Base-by-base conservation (phyloP, 305 asterid genomes). In the Lippia alba region DNA sequence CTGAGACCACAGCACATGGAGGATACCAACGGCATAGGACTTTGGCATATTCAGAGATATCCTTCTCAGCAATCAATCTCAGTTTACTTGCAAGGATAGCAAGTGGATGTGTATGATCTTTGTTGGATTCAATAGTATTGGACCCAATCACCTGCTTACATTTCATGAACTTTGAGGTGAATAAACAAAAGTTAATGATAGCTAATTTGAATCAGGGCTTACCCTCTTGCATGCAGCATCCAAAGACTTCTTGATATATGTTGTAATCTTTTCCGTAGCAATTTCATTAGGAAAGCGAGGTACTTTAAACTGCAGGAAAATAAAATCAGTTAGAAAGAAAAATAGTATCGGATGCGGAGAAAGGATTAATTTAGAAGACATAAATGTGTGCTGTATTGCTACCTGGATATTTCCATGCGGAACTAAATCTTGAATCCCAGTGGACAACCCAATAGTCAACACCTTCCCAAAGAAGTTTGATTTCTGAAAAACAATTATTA, bases 211-310 rank as follows among this genome's bases (percentile, higher is more conserved):
- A 60, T 73, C 65, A 71, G 41, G 68, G 72, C 82, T 78, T 84
- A 94, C 99, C 92, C 93, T 86, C 78, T 77, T 73, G 87, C 88
- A 90, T 55, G 88, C 92, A 77, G 99, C 95, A 77, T 77, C 82
- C 62, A 85, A 61, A 55, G 96, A 89, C 74, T 76, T 91, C 82
- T 88, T 85, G 61, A 83, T 88, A 83, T 84, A 87, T 65, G 32
- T 57, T 79, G 78, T 84, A 71, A 91, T 82, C 89, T 88, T 91
- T 72, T 76, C 74, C 36, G 84, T 58, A 64, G 82, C 80, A 65
- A 71, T 66, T 79, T 82, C 89, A 80, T 74, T 77, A 58, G 82
- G 86, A 80, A 74, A 81, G 77, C 60, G 81, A 75, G 75, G 73
- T 69, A 74, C 86, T 64, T 77, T 71, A 64, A 77, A 74, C 96